Evolutionary conservation across 352 stramenopile genomes (phyloP).

Genomic region (Phytophthora foliorum): DNA sequence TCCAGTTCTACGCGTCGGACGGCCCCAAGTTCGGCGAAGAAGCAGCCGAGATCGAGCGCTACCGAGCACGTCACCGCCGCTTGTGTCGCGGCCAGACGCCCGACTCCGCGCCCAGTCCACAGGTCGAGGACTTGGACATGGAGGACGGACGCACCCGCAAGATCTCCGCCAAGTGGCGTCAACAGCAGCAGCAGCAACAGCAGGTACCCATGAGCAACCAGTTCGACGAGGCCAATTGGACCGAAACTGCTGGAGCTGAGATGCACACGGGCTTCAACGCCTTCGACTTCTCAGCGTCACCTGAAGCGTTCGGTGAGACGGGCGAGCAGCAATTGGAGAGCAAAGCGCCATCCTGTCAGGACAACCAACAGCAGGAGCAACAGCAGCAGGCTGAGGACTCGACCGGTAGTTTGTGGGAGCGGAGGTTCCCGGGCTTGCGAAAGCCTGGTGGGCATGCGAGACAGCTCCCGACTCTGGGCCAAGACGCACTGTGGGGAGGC

Average conservation of each 20-base stretch:
- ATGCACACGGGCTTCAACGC: conserved; percentile 48
- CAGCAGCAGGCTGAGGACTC: not conserved
- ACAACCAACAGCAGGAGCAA: conserved; percentile 19
- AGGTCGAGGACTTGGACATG: conserved; percentile 36
- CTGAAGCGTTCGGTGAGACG: conserved; percentile 47
- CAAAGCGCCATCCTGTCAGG: conserved; percentile 11
- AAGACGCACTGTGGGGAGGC: conserved; percentile 54
- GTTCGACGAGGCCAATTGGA: conserved; percentile 23
- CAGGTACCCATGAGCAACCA: conserved; percentile 36
- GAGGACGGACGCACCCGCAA: conserved; percentile 54
- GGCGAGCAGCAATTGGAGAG: conserved; percentile 19
- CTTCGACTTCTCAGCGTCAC: conserved; percentile 56
- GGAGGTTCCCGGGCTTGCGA: conserved; percentile 29
- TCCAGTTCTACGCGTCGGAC: conserved; percentile 32
- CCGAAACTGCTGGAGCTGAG: conserved; percentile 13
- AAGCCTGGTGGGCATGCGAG: conserved; percentile 4
- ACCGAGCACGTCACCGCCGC: conserved; percentile 50
- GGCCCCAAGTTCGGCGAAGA: conserved; percentile 22
- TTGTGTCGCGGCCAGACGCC: conserved; percentile 36
- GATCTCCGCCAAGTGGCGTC: conserved; percentile 40
- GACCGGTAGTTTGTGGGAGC: conserved; percentile 48
- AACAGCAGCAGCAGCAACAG: conserved; percentile 35
- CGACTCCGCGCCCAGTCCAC: conserved; percentile 13
- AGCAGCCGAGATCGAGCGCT: conserved; percentile 50
- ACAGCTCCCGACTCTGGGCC: conserved; percentile 47